Conservation (phyloP, 2,329 filamentous ascomycete genomes). For the Ophiocordyceps camponoti-saundersi region DNA sequence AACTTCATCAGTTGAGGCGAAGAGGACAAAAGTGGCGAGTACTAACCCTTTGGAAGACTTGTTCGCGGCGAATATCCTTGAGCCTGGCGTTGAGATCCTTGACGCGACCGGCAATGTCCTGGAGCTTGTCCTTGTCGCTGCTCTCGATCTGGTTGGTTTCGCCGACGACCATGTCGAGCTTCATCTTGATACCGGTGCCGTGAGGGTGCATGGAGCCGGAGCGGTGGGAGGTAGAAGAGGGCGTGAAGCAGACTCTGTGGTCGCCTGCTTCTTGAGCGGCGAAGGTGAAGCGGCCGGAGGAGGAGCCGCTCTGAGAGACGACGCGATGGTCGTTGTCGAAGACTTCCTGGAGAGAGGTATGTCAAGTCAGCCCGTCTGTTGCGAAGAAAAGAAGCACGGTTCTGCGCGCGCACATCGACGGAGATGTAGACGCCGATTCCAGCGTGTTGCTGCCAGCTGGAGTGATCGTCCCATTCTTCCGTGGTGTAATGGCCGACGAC, state of each 20-base stretch:
- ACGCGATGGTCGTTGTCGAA: constrained; percentile 98
- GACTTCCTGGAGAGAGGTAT: constrained; percentile 41
- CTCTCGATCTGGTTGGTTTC: constrained; percentile 89
- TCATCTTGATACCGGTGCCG: constrained; percentile 67
- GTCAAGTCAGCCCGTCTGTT: constrained; percentile 1
- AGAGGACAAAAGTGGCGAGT: not conserved
- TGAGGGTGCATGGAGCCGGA: constrained; percentile 43
- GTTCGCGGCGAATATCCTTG: constrained; percentile 79
- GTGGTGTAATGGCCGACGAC: constrained; percentile 87
- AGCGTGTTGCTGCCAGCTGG: constrained; percentile 53
- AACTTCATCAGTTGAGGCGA: too few species aligned
- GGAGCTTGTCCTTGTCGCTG: constrained; percentile 81
- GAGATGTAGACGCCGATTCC: constrained; percentile 76
- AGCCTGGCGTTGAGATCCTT: constrained; percentile 77
- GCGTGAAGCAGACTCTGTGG: constrained; percentile 89
- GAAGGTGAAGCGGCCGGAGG: constrained; percentile 82
- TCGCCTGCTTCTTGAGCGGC: constrained; percentile 86
- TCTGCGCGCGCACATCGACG: constrained; percentile 55
- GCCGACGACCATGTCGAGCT: constrained; percentile 82
- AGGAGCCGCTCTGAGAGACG: constrained; percentile 64
- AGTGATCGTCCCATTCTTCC: constrained; percentile 63
- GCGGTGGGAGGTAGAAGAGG: constrained; percentile 53
- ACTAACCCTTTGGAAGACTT: constrained; percentile 82
- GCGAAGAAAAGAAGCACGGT: not conserved
- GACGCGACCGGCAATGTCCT: constrained; percentile 75